Evolutionary conservation across 306 rosid species (phyloP).

Genomic region (Medicago lupulina): DNA sequence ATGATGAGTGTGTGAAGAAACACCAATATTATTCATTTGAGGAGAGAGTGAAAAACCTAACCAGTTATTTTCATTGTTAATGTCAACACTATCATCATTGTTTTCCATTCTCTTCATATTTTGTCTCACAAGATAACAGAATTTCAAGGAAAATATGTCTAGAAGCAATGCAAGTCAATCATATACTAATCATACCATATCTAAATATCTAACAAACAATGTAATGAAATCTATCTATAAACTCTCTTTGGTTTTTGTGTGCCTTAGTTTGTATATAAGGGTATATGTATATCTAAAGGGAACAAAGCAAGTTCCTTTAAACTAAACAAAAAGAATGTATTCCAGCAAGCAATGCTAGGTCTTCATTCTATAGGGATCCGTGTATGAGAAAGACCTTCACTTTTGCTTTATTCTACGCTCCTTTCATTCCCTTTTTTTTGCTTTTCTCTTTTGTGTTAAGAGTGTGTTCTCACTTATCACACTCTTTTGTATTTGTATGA

Average conservation of each 20-base stretch:
- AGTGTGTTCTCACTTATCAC: constrained; percentile 12
- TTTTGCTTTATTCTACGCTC: constrained; percentile 62
- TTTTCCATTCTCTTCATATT: constrained; percentile 60
- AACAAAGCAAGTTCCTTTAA: constrained; percentile 68
- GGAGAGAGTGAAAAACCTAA: constrained; percentile 79
- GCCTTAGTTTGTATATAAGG: constrained; percentile 35
- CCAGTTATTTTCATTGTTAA: constrained; percentile 60
- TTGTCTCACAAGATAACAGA: constrained; percentile 36
- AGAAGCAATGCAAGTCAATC: constrained; percentile 57
- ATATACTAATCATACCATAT: constrained; percentile 51
- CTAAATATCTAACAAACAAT: constrained; percentile 44
- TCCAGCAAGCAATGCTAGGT: constrained; percentile 66
- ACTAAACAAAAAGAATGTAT: constrained; percentile 79
- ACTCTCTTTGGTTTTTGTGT: constrained; percentile 27
- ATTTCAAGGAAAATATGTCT: constrained; percentile 41
- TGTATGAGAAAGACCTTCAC: constrained; percentile 78
- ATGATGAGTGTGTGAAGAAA: constrained; percentile 45
- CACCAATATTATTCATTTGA: constrained; percentile 57
- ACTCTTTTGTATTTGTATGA: neutral
- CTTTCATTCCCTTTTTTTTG: constrained; percentile 34
- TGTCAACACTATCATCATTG: constrained; percentile 62
- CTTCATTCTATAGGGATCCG: constrained; percentile 82
- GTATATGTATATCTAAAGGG: constrained; percentile 46
- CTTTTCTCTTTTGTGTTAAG: constrained; percentile 47
- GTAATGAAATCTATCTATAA: constrained; percentile 43